Base-by-base conservation (phyloP, 257 asterid species). In the Plantago major region DNA sequence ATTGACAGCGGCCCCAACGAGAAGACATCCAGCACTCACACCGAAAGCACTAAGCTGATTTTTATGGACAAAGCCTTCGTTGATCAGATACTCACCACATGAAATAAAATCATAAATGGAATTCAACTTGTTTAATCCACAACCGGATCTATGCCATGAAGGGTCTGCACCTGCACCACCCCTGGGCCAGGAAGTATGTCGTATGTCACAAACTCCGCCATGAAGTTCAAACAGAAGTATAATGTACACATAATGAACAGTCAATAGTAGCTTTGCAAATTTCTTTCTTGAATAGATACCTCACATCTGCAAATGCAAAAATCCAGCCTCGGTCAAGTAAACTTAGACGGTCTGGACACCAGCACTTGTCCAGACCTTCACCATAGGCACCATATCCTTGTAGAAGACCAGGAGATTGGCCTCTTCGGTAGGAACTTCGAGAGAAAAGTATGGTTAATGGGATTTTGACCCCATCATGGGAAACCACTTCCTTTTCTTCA, bases 331-430 rank as follows among this genome's bases (percentile, higher is more conserved):
- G 85, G 67, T 93, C 91, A 19, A 93, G 95, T 49, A 93, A 79
- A 84, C 96, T 84, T 60, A 93, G 71, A 57, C 78, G 94, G 55
- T 89, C 89, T 6, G 84, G 60, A 77, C 94, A 93, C 97, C 99
- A 93, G 76, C 89, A 85, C 71, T 82, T 93, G 59, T 93, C 99
- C 62, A 87, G 75, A 61, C 55, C 75, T 64, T 93, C 94, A 12
- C 95, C 96, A 62, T 93, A 93, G 42, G 97, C 95, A 60, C 99
- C 97, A 55, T 93, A 93, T 49, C 84, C 99, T 70, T 93, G 91
- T 61, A 92, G 85, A 74, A 92, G 80, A 26, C 94, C 96, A 0
- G 99, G 96, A 74, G 94, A 86, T 37, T 62, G 78, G 11, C 88
- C 95, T 66, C 63, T 76, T 63, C 17, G 70, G 69, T 80, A 83